Conservation (phyloP, 164 flowering plant species). For the Nymphaea thermarum region DNA sequence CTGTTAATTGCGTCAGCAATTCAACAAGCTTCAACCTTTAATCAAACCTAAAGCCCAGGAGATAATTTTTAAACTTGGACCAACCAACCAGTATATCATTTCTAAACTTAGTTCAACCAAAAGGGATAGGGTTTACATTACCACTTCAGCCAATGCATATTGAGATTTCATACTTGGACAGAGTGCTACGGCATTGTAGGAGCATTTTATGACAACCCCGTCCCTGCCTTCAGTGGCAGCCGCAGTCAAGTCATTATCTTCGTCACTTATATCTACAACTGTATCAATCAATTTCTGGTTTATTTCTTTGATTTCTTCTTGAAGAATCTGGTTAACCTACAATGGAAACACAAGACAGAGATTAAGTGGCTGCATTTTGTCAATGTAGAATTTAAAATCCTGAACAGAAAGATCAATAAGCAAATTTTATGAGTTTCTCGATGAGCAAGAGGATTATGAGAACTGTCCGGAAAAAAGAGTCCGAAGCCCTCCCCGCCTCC, state of each 20-base stretch:
- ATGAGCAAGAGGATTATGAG: too few species aligned
- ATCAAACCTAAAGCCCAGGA: not conserved
- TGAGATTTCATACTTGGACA: constrained; percentile 65
- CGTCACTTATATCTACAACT: constrained; percentile 65
- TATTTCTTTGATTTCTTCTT: constrained; percentile 70
- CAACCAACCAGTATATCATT: not conserved
- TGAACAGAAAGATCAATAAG: too few species aligned
- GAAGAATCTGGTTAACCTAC: constrained; percentile 65
- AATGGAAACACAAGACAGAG: constrained; percentile 1
- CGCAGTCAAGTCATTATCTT: constrained; percentile 47
- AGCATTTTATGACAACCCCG: constrained; percentile 74
- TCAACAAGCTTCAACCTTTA: too few species aligned
- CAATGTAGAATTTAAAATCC: too few species aligned
- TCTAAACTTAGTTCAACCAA: not conserved
- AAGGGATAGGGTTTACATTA: constrained; percentile 6
- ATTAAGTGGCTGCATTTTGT: too few species aligned
- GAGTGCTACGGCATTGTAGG: constrained; percentile 72
- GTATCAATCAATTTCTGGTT: constrained; percentile 81
- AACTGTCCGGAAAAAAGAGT: too few species aligned
- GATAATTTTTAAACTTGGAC: not conserved
- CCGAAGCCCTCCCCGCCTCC: too few species aligned
- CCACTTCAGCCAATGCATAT: constrained; percentile 67
- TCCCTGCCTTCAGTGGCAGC: constrained; percentile 52
- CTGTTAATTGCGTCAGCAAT: not conserved
- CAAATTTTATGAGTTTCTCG: too few species aligned